A percentile compares a stretch with the other conserved stretches of the same genome.
phyloP scores from a whole-genome alignment of 2,329 filamentous ascomycete genomes.

The Diaporthe citri region DNA sequence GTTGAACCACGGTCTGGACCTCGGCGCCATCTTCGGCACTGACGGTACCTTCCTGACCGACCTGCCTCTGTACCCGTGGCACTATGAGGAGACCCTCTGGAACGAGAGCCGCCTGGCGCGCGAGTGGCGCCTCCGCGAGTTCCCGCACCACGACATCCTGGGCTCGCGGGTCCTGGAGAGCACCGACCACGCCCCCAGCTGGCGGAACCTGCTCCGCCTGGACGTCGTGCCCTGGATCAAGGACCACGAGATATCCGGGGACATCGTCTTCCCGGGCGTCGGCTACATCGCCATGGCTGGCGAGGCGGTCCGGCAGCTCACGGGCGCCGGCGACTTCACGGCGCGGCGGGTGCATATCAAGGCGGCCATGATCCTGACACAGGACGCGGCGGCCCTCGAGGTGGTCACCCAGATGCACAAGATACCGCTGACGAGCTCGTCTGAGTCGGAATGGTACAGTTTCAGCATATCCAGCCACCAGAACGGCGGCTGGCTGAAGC shows the following conservation, averaged over 20 bases:
- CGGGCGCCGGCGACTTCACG: neutral
- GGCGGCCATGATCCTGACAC: slow-evolving; percentile 11
- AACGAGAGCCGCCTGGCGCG: slow-evolving; percentile 51
- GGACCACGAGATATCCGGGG: slow-evolving; percentile 31
- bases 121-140: slow-evolving; percentile 49
- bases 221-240: slow-evolving; percentile 27
- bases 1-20: slow-evolving; percentile 34
- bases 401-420: neutral
- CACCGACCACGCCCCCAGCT: slow-evolving; percentile 44
- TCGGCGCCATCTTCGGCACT: neutral
- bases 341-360: neutral
- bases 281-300: slow-evolving; percentile 57
- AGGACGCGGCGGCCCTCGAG: neutral
- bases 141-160: slow-evolving; percentile 51
- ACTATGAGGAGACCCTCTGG: slow-evolving; percentile 56
- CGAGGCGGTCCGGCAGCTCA: slow-evolving; percentile 48
- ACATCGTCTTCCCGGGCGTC: slow-evolving; percentile 58
- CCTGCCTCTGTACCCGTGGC: slow-evolving; percentile 61
- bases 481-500: slow-evolving; percentile 20
- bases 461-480: slow-evolving; percentile 5
- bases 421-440: neutral
- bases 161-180: slow-evolving; percentile 42
- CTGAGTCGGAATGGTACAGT: neutral
- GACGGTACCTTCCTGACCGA: slow-evolving; percentile 41
- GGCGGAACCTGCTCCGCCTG: slow-evolving; percentile 51